Evolutionary conservation across 345 rosid species (phyloP).

Genomic region (Cochlearia excelsa): DNA sequence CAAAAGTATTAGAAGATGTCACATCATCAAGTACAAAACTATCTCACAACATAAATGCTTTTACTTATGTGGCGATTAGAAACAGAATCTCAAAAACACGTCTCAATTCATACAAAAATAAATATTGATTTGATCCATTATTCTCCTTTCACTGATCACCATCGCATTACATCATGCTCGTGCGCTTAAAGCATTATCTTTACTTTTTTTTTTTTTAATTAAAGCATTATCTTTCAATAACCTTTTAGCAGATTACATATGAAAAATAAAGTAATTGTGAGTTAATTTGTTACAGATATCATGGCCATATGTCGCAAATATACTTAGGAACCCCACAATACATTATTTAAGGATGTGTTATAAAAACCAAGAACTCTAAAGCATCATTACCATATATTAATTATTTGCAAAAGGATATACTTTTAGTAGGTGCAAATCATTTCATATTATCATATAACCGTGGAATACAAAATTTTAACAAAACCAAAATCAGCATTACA

Average conservation of each 20-base stretch:
- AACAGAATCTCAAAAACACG: slow-evolving; percentile 34
- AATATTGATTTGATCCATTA: slow-evolving; percentile 29
- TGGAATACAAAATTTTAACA: slow-evolving; percentile 24
- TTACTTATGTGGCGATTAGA: slow-evolving; percentile 36
- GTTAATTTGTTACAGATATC: slow-evolving; percentile 11
- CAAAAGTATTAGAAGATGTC: slow-evolving; percentile 28
- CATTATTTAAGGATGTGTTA: slow-evolving; percentile 2
- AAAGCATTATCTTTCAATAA: slow-evolving; percentile 18
- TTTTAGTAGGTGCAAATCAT: slow-evolving; percentile 22
- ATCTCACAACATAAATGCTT: slow-evolving; percentile 20
- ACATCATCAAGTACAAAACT: slow-evolving; percentile 31
- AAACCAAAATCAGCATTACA: slow-evolving; percentile 32
- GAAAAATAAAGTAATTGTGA: background rate
- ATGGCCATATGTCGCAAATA: slow-evolving; percentile 17
- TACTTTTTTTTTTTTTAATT: too few species aligned
- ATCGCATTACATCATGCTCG: slow-evolving; percentile 33
- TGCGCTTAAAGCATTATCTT: slow-evolving; percentile 26
- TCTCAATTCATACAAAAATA: slow-evolving; percentile 7
- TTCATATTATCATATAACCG: slow-evolving; percentile 24
- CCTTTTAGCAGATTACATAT: slow-evolving; percentile 28
- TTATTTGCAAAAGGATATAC: slow-evolving; percentile 7
- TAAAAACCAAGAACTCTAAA: slow-evolving; percentile 20
- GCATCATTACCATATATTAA: background rate
- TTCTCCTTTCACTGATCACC: slow-evolving; percentile 27
- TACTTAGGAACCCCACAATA: slow-evolving; percentile 26